A percentile compares a stretch with the other conserved stretches of the same genome.
These are phyloP conservation scores for Cryoendolithus antarcticus DNA, from an alignment of 2,329 filamentous ascomycete genomes.

Conservation along the genomic window DNA sequence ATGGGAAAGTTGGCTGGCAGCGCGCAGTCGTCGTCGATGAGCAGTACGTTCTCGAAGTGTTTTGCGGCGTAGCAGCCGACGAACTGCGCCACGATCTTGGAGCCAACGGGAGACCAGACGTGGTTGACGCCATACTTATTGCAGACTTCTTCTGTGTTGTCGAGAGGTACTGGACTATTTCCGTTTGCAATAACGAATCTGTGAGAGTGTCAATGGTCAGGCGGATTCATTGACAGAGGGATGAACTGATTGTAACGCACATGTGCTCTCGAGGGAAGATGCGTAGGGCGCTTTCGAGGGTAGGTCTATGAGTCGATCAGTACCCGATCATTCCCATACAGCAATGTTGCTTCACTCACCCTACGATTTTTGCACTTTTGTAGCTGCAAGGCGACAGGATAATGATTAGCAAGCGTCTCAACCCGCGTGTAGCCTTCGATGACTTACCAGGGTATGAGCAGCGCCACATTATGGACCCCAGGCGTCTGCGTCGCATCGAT, in stretches of 20 bases:
- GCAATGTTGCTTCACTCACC: too few species aligned
- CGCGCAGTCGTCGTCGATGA: slow-evolving; percentile 40
- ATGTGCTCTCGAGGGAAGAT: too few species aligned
- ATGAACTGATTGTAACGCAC: slow-evolving; percentile 11
- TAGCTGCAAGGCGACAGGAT: too few species aligned
- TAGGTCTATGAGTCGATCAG: too few species aligned
- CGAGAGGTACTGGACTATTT: slow-evolving; percentile 34
- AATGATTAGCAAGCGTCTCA: too few species aligned
- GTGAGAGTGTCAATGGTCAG: not conserved
- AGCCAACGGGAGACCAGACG: slow-evolving; percentile 37
- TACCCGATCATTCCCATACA: too few species aligned
- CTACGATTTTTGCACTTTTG: too few species aligned
- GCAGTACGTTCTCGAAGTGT: slow-evolving; percentile 33
- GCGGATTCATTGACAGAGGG: too few species aligned
- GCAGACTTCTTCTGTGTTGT: slow-evolving; percentile 37
- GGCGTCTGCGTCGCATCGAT: slow-evolving; percentile 10
- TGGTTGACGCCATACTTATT: slow-evolving; percentile 34
- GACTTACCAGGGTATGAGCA: slow-evolving; percentile 31
- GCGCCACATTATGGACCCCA: slow-evolving; percentile 26
- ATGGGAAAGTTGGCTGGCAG: slow-evolving; percentile 37
- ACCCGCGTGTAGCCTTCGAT: too few species aligned
- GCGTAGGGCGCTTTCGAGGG: too few species aligned
- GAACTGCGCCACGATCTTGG: slow-evolving; percentile 39
- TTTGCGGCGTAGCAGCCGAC: slow-evolving; percentile 36
- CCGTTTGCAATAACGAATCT: slow-evolving; percentile 40